Base-by-base conservation (phyloP, 164 flowering plant species). In the Amborella trichopoda region DNA sequence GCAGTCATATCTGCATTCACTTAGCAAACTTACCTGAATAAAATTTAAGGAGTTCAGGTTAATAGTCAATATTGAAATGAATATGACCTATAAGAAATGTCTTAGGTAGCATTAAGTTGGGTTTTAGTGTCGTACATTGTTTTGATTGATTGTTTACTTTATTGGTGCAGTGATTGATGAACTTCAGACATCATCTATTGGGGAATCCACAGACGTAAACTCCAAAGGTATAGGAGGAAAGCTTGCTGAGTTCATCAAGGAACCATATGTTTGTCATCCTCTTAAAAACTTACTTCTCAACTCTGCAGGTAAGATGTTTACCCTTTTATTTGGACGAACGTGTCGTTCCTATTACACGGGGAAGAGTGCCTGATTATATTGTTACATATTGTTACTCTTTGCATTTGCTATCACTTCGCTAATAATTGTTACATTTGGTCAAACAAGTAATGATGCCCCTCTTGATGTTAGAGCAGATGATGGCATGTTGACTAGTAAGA, bases 281-380 rank as follows among this genome's bases (percentile, higher is more conserved):
- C 18, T 81, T 51, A 69, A 44, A 52, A 78, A 83, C 56, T 68
- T 86, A 45, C 70, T 86, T 52, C 68, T 83, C 37, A 72, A 56
- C 60, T 81, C 54, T 60, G 91, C 95, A 59, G 89, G 98, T 90
- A 72, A 32, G 28, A 28, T 17, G 32, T 46, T 54, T 20, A 8
- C 11, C 11, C 11, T 11, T 30, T 37, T 37, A 14, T 37, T 37
- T 20, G 13, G n/a, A 4, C 40, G n/a, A n/a, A n/a, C n/a, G n/a
- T n/a, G n/a, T n/a, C n/a, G n/a, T n/a, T n/a, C n/a, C n/a, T n/a
- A n/a, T n/a, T n/a, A n/a, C n/a, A n/a, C n/a, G n/a, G n/a, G n/a
- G n/a, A n/a, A n/a, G n/a, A n/a, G n/a, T n/a, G n/a, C n/a, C n/a
- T n/a, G n/a, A n/a, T n/a, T n/a, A n/a, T n/a, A n/a, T 14, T 37